phyloP scores from a whole-genome alignment of 495 filamentous ascomycete species.

The Penicillium daleae region DNA sequence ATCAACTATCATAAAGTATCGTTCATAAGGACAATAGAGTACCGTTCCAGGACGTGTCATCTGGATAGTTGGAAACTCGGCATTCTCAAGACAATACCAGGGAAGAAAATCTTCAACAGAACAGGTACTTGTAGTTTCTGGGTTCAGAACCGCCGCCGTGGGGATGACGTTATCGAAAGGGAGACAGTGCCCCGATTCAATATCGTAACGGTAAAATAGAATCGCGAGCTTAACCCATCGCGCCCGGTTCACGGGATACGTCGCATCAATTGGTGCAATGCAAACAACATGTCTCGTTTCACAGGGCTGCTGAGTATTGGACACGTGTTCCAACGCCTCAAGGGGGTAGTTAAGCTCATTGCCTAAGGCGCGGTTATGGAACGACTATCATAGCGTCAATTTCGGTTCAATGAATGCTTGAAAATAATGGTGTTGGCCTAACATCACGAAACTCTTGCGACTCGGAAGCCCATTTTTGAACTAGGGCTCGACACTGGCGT shows the following conservation, averaged over 20 bases:
- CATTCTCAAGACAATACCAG: conserved; percentile 18
- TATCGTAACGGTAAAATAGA: conserved; percentile 17
- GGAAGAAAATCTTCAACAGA: conserved; percentile 15
- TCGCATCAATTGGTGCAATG: conserved; percentile 9
- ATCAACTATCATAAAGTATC: conserved; percentile 10
- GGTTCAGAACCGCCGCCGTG: conserved; percentile 12
- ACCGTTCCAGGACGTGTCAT: conserved; percentile 13
- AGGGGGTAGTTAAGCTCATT: conserved; percentile 13
- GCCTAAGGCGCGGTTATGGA: conserved; percentile 1
- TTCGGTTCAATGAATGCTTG: background rate
- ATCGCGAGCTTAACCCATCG: conserved; percentile 20
- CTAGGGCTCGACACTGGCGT: conserved; percentile 14
- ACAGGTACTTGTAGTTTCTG: conserved; percentile 10
- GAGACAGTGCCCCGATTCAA: conserved; percentile 17
- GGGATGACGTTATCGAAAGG: conserved; percentile 1
- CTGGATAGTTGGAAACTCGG: conserved; percentile 4
- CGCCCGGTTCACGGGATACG: conserved; percentile 13
- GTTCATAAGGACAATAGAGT: conserved; percentile 6
- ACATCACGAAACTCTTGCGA: conserved; percentile 19
- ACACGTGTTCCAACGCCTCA: conserved; percentile 14
- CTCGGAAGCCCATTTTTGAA: conserved; percentile 14
- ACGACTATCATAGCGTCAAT: conserved; percentile 5
- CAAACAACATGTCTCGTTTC: conserved; percentile 6
- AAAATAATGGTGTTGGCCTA: conserved; percentile 4
- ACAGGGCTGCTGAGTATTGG: conserved; percentile 10